Conservation (phyloP, 140 eudicot species). For the Oenanthe javanica region DNA sequence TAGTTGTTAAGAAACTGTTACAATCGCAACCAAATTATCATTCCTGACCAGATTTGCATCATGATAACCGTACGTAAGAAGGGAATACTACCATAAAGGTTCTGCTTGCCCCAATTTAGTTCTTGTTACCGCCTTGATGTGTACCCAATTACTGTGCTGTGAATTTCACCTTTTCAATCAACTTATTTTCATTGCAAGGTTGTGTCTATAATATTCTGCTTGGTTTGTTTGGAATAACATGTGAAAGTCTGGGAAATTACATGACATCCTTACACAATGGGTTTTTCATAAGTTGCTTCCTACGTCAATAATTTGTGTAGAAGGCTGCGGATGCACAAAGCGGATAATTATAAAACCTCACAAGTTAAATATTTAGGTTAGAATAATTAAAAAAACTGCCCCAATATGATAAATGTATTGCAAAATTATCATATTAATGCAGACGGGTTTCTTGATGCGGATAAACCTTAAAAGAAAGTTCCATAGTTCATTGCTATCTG, state of each 20-base stretch:
- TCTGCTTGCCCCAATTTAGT: background rate
- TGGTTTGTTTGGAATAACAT: background rate
- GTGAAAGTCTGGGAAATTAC: background rate
- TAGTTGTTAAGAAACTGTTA: background rate
- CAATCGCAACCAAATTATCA: background rate
- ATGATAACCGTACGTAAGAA: background rate
- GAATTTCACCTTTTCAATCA: background rate
- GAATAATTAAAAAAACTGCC: too few relatives aligned
- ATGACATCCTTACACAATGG: background rate
- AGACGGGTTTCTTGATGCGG: too few relatives aligned
- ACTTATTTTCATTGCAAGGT: background rate
- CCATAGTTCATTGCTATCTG: too few relatives aligned
- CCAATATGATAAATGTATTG: too few relatives aligned
- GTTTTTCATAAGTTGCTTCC: too few relatives aligned
- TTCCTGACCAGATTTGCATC: background rate
- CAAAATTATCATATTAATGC: too few relatives aligned
- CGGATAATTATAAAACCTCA: too few relatives aligned
- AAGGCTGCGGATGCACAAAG: too few relatives aligned
- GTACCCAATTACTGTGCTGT: background rate
- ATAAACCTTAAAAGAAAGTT: too few relatives aligned
- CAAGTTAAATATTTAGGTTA: too few relatives aligned
- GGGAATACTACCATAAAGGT: background rate
- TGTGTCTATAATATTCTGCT: background rate
- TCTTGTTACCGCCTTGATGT: background rate
- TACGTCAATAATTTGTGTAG: too few relatives aligned